Base-by-base conservation (phyloP, 257 asterid genomes). In the Echium plantagineum region DNA sequence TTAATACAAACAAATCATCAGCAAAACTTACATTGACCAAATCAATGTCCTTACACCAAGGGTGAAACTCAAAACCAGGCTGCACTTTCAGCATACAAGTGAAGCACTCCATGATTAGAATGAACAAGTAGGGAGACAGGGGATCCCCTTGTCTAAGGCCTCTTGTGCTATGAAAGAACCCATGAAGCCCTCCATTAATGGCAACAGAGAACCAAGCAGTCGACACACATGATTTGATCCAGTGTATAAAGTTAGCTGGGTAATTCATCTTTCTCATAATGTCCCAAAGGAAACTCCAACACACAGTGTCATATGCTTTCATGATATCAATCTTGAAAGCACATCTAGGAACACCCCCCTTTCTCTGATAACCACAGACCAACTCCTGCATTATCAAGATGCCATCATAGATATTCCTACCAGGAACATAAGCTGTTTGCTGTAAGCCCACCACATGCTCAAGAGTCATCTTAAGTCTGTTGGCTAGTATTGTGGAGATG, bases 271-370 rank as follows among this genome's bases (percentile, higher is more conserved):
- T 9, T 1, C 3, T 0, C 38, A 58, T 3, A 30, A 30, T 10
- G 4, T 0, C 22, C 18, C 62, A 38, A 21, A 16, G 20, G 3
- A 24, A 24, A 24, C 26, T 24, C 26, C 26, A 24, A 24, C 26
- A 24, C 26, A 58, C 42, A 58, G 16, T 18, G 16, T 58, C 62
- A 24, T 58, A 58, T 6, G 42, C 62, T 19, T 58, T 58, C 42
- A 6, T 8, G 0, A 58, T 8, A 30, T 58, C 62, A 15, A 21
- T 6, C 16, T 58, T 58, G 10, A 58, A 1, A 0, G 19, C 9
- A 46, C 62, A 58, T 12, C 48, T 19, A 8, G 32, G n/a, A n/a
- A n/a, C n/a, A n/a, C n/a, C n/a, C n/a, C n/a, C n/a, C n/a, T n/a
- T n/a, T n/a, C n/a, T n/a, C n/a, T n/a, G n/a, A n/a, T n/a, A n/a